Evolutionary conservation across 108 stramenopile genomes (phyloP), one percentile per base, ranked within the genome.

Genomic region (Mediolabrus comicus): DNA sequence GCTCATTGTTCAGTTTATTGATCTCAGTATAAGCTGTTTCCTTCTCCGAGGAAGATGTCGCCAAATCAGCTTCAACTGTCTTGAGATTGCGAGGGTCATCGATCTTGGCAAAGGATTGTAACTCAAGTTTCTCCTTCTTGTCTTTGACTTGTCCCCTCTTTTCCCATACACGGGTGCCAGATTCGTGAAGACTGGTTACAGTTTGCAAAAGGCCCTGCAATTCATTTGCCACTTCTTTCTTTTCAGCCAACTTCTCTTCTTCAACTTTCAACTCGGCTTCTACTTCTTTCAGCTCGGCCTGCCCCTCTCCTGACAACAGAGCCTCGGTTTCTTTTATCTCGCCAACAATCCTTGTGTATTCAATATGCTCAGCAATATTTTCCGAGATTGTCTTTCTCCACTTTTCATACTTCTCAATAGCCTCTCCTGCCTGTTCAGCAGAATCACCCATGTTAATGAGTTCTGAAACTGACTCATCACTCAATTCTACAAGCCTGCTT

Each of bases 1-100:
- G 65, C 58, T 95, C 88, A 52, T 84, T 85, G 67, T 95, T 92
- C n/a, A 89, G 59, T 36, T 62, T 73, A 41, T 74, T 84, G 49
- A 88, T 90, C 52, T 80, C 68, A 1, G 62, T 57, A 34, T 80
- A 83, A 17, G 85, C 69, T 14, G 74, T 53, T 57, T 91, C 91
- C 66, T 90, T 89, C 25, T 81, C 74, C 27, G 80, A 71, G 0
- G 43, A 64, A 8, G 55, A 41, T 0, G 86, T 81, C 5, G 71
- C 28, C 3, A 93, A 67, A 39, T 89, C 86, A 31, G 46, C 63
- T 57, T 90, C 89, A 14, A 87, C 89, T 28, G 78, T 77, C 31
- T 80, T 75, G 32, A 93, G 70, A 53, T 86, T 84, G n/a, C 89
- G 65, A 0, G 75, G 79, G 33, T 80, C 74, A 32, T 53, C 67